phyloP scores from a whole-genome alignment of 495 filamentous ascomycete species.

The Xylaria telfairii region DNA sequence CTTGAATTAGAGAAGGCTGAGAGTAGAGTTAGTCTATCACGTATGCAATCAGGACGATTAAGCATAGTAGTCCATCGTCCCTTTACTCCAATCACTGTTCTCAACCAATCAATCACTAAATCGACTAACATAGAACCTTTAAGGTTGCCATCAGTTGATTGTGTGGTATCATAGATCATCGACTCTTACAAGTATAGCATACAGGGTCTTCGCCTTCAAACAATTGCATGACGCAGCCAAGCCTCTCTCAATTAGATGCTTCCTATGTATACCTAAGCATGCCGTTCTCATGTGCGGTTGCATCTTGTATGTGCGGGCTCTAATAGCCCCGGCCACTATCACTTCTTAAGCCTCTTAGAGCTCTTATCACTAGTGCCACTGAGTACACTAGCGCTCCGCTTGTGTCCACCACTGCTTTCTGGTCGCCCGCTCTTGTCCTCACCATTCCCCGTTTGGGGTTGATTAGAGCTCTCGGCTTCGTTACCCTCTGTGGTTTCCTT shows the following conservation, averaged over 20 bases:
- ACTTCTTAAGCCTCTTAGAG: slow-evolving; percentile 73
- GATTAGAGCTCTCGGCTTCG: slow-evolving; percentile 22
- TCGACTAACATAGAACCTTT: too few relatives aligned
- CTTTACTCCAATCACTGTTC: too few relatives aligned
- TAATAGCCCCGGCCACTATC: not conserved
- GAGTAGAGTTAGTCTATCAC: too few relatives aligned
- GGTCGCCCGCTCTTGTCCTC: slow-evolving; percentile 36
- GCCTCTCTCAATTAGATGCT: not conserved
- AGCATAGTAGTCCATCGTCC: too few relatives aligned
- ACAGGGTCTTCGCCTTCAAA: not conserved
- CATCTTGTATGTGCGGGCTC: not conserved
- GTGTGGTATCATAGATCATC: not conserved
- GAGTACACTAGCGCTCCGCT: slow-evolving; percentile 78
- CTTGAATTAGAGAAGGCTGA: too few relatives aligned
- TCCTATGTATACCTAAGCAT: not conserved
- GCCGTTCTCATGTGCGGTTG: not conserved
- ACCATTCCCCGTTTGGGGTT: not conserved
- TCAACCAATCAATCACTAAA: too few relatives aligned
- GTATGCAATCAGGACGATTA: too few relatives aligned
- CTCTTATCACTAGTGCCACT: slow-evolving; percentile 74
- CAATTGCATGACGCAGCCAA: not conserved
- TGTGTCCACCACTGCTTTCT: slow-evolving; percentile 56
- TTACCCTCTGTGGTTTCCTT: slow-evolving; percentile 25
- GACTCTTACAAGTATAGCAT: not conserved
- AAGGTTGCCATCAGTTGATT: not conserved